Base-by-base conservation (phyloP, 345 rosid species). In the Hibiscus syriacus region DNA sequence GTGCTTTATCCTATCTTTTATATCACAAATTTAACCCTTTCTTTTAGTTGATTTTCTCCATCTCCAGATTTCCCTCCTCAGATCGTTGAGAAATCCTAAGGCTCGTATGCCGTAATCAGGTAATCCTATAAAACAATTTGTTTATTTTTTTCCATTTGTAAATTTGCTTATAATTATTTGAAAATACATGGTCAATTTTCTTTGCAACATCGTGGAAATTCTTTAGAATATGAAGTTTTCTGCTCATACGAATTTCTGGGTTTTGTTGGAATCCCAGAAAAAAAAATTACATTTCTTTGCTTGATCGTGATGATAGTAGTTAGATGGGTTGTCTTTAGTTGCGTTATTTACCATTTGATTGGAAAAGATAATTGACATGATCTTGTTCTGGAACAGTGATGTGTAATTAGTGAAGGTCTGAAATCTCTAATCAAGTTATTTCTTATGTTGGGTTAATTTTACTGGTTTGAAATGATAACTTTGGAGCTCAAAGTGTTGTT, bases 71-170 rank as follows among this genome's bases (percentile, higher is more conserved):
- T 43, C n/a, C 46, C n/a, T n/a, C 23, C 4, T 52, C 66, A 29
- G 73, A 76, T 78, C 80, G 56, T 66, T 43, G 48, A 38, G 79
- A 67, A 48, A 59, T 55, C 36, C 16, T 4, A 36, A 19, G 38
- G 1, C 69, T 38, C 75, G 45, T 41, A 73, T 76, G 82, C 82
- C 26, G 62, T 55, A 71, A 68, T 6, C 64, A 71, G 82, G 79
- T 81, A 53, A 16, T 69, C 55, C 38, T 19, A 5, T 26, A 5
- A 7, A 8, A 13, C 20, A 23, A 7, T 19, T 3, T 2, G 22
- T 23, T 34, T 45, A 13, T 56, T 6, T 50, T 17, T 56, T n/a
- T 19, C 10, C 6, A 66, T 34, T 23, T 29, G n/a, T 34, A 29
- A 20, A 26, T 71, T 27, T 27, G 62, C 30, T 19, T 26, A 2